Conservation (phyloP, 2,329 filamentous ascomycete genomes). For the Lizonia empirigonia region DNA sequence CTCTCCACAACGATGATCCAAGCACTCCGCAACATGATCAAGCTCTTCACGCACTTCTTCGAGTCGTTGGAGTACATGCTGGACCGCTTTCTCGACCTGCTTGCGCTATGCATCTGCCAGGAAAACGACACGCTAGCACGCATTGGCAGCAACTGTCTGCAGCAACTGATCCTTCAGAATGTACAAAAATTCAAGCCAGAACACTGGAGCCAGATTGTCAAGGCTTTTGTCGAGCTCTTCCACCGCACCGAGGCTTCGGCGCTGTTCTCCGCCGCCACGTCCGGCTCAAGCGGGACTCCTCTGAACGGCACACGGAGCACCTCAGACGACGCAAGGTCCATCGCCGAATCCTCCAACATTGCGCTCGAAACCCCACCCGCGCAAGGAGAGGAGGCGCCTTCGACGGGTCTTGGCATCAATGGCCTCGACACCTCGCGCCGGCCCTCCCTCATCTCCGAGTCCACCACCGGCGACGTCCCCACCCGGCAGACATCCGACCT, state of each 20-base stretch:
- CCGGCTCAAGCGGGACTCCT: slow-evolving; percentile 53
- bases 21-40: slow-evolving; percentile 96
- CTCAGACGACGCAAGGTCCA: slow-evolving; percentile 51
- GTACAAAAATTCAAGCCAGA: slow-evolving; percentile 85
- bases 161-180: slow-evolving; percentile 95
- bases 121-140: slow-evolving; percentile 98
- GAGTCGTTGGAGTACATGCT: slow-evolving; percentile 97
- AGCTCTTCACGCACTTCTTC: slow-evolving; percentile 98
- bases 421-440: slow-evolving; percentile 40
- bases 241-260: slow-evolving; percentile 93
- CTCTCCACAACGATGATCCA: slow-evolving; percentile 99
- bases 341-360: slow-evolving; percentile 43
- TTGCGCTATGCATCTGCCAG: slow-evolving; percentile 96
- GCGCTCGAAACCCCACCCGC: slow-evolving; percentile 41
- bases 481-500: slow-evolving; percentile 57
- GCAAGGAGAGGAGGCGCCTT: slow-evolving; percentile 31
- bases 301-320: slow-evolving; percentile 56
- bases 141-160: slow-evolving; percentile 97
- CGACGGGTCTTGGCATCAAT: slow-evolving; percentile 55
- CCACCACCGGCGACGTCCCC: slow-evolving; percentile 39
- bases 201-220: slow-evolving; percentile 95
- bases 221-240: slow-evolving; percentile 94
- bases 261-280: slow-evolving; percentile 81
- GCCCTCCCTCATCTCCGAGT: slow-evolving; percentile 40
- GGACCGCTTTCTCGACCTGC: slow-evolving; percentile 90